Base-by-base conservation (phyloP, 768 basidiomycete genomes). In the Polyporus arcularius region DNA sequence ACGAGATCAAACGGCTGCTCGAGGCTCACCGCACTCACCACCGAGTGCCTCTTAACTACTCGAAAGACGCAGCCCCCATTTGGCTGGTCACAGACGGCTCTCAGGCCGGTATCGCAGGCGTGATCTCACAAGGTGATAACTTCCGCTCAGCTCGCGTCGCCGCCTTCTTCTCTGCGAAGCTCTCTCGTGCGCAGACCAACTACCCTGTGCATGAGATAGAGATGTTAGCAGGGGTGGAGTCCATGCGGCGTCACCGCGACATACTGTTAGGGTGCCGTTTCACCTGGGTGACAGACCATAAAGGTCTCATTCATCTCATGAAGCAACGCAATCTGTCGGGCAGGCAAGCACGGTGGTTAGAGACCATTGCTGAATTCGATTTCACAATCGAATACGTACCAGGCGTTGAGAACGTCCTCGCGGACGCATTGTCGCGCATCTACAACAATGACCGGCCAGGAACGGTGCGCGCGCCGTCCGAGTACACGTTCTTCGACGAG, bases 271-370 rank as follows among this genome's bases (percentile, higher is more conserved):
- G 65, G 12, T 65, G 21, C n/a, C 62, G 12, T 28, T 71, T 66
- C 40, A 64, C 38, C 1, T 28, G 41, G 42, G 18, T 56, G 15
- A 67, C 61, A 0, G 64, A 67, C 40, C 66, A 67, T 30, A 43
- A 54, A 30, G 55, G 39, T 9, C 57, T 80, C 1, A 62, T 67
- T 0, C 65, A 74, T 31, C 46, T 81, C 0, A 45, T 75, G 26
- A 64, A 56, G 0, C 78, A 80, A 54, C 65, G 62, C 16, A 64
- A 76, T 5, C 39, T 79, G 12, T 75, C 75, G 0, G 68, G 68
- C 0, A 59, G 75, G 1, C 79, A 79, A 38, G 73, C 71, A 0
- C 63, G 74, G 0, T 80, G 79, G 80, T 18, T 75, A 2, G 75
- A 78, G n/a, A 70, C 70, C 1, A 41, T 74, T 10, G 50, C 48